Conservation (phyloP, 1,139 yeast species). For the Hyphopichia pseudoburtonii region DNA sequence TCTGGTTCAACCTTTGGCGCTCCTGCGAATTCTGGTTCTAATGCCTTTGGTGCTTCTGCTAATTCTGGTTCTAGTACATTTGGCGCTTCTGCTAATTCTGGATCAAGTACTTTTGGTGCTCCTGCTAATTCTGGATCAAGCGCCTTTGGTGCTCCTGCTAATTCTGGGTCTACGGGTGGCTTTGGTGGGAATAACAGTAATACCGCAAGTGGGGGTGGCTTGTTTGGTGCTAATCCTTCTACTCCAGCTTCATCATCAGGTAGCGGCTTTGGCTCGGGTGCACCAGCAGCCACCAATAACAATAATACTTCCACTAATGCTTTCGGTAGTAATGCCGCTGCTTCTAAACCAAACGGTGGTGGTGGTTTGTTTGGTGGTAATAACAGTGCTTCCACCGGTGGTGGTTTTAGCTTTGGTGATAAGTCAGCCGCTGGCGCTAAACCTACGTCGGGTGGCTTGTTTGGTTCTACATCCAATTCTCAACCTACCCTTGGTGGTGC, state of each 20-base stretch:
- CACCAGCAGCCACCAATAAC: slow-evolving; percentile 6
- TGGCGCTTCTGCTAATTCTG: background rate
- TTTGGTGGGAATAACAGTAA: background rate
- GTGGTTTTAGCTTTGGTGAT: background rate
- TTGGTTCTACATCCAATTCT: background rate
- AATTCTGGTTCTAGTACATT: background rate
- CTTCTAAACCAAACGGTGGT: slow-evolving; percentile 5
- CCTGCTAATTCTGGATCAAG: too few relatives aligned
- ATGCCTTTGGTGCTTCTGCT: background rate
- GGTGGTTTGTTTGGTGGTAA: slow-evolving; percentile 1
- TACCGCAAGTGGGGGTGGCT: slow-evolving; percentile 3
- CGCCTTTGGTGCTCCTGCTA: too few relatives aligned
- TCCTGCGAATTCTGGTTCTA: slow-evolving; percentile 3
- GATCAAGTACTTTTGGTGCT: too few relatives aligned
- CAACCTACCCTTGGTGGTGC: background rate
- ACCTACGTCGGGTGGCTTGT: background rate
- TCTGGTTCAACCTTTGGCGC: slow-evolving; percentile 4
- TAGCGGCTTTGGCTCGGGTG: slow-evolving; percentile 14
- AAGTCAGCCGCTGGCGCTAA: background rate
- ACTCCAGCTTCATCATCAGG: slow-evolving; percentile 3
- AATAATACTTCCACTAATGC: slow-evolving; percentile 2
- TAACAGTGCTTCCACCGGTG: background rate
- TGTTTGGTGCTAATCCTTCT: slow-evolving; percentile 17
- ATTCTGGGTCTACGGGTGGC: too few relatives aligned
- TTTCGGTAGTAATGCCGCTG: slow-evolving; percentile 7